These are phyloP conservation scores for Lineolata rhizophorae DNA, from an alignment of 495 filamentous ascomycete species.

Conservation along the genomic window DNA sequence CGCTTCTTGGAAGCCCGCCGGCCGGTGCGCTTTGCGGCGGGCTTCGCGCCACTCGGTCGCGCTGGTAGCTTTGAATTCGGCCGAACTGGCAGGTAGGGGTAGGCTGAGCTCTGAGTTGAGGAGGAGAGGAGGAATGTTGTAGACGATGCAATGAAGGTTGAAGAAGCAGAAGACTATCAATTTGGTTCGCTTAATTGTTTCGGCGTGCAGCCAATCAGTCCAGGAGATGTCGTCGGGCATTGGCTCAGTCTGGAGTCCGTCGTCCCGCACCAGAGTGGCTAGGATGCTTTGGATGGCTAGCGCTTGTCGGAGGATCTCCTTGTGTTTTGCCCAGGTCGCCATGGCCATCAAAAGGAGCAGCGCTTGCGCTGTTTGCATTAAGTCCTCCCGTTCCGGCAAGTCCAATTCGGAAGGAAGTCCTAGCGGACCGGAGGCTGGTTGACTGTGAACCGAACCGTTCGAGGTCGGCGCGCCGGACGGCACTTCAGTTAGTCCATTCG, in stretches of 20 bases:
- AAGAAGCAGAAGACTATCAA: constrained; percentile 37
- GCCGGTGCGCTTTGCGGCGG: constrained; percentile 25
- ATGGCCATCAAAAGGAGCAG: constrained; percentile 32
- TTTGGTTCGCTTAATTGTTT: constrained; percentile 30
- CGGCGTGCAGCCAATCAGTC: constrained; percentile 35
- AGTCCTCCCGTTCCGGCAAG: too few species aligned
- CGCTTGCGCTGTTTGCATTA: constrained; percentile 35
- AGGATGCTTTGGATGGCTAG: constrained; percentile 29
- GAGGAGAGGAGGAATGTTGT: constrained; percentile 33
- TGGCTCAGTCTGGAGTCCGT: constrained; percentile 23
- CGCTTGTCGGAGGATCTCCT: constrained; percentile 33
- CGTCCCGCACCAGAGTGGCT: constrained; percentile 30
- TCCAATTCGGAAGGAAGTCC: constrained; percentile 26
- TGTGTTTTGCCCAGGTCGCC: constrained; percentile 30
- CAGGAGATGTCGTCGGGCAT: constrained; percentile 20
- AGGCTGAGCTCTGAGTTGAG: constrained; percentile 40
- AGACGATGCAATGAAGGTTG: constrained; percentile 34
- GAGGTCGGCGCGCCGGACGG: constrained; percentile 5
- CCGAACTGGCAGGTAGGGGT: constrained; percentile 31
- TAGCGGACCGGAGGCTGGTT: constrained; percentile 5
- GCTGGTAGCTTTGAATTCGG: constrained; percentile 25
- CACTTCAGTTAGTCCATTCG: too few species aligned
- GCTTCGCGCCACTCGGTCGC: constrained; percentile 22
- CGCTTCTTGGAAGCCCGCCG: constrained; percentile 25
- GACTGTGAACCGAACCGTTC: constrained; percentile 12